phyloP scores from a whole-genome alignment of 208 protist genomes.

The Herpetomonas muscarum region DNA sequence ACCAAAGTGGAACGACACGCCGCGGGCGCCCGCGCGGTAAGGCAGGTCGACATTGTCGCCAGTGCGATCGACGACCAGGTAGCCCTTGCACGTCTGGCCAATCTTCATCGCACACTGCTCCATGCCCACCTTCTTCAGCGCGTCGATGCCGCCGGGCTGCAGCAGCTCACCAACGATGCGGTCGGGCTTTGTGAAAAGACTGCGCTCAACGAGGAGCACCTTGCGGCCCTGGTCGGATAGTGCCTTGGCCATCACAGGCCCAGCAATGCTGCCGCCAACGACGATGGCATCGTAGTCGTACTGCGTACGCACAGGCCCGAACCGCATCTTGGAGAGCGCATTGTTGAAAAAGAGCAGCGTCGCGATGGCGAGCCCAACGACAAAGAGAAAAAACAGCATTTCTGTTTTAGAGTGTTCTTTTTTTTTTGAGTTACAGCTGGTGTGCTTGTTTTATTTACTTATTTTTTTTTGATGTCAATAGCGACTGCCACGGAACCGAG shows the following conservation, averaged over 20 bases:
- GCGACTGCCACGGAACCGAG: too few species aligned
- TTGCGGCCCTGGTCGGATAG: slow-evolving; percentile 80
- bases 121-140: slow-evolving; percentile 85
- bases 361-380: slow-evolving; percentile 31
- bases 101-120: slow-evolving; percentile 79
- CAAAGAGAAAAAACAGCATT: slow-evolving; percentile 38
- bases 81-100: slow-evolving; percentile 83
- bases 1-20: slow-evolving; percentile 92
- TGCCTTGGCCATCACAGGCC: slow-evolving; percentile 83
- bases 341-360: slow-evolving; percentile 55
- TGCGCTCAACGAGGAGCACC: slow-evolving; percentile 88
- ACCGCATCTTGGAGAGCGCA: slow-evolving; percentile 35
- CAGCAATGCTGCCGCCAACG: slow-evolving; percentile 89
- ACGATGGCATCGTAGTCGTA: slow-evolving; percentile 92
- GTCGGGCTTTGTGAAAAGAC: slow-evolving; percentile 88
- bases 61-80: slow-evolving; percentile 78
- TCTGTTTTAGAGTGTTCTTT: background rate
- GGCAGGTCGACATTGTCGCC: slow-evolving; percentile 59
- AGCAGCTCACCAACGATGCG: slow-evolving; percentile 95
- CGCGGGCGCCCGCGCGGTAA: slow-evolving; percentile 56
- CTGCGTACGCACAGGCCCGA: slow-evolving; percentile 33
- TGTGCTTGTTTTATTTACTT: slow-evolving; percentile 8
- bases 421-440: background rate
- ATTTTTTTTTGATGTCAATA: slow-evolving; percentile 12
- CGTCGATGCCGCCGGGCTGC: slow-evolving; percentile 91